A percentile compares a stretch with the other conserved stretches of the same genome.
Evolutionary conservation across 2,329 filamentous ascomycete species (phyloP).

Genomic region (Chaetomium olivaceum): DNA sequence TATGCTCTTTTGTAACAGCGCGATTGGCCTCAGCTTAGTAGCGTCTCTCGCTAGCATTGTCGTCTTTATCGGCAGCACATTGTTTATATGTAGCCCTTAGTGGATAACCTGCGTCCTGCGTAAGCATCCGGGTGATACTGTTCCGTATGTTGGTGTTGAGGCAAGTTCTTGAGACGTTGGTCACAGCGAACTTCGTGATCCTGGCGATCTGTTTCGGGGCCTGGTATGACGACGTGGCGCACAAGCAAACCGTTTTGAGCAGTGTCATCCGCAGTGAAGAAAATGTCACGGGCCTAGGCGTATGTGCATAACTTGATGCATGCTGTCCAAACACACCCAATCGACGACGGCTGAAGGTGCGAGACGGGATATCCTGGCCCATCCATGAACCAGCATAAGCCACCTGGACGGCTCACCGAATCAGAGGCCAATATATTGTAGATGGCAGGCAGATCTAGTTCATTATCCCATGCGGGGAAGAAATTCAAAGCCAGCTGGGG

Average conservation of each 20-base stretch:
- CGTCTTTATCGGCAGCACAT: slow-evolving; percentile 34
- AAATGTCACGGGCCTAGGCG: slow-evolving; percentile 76
- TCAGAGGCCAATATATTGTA: slow-evolving; percentile 87
- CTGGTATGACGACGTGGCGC: slow-evolving; percentile 83
- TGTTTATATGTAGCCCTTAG: slow-evolving; percentile 40
- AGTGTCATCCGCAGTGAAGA: slow-evolving; percentile 78
- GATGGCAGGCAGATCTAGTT: slow-evolving; percentile 71
- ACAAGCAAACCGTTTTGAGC: slow-evolving; percentile 76
- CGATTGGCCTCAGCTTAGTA: slow-evolving; percentile 76
- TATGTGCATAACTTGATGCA: slow-evolving; percentile 76
- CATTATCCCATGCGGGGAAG: slow-evolving; percentile 68
- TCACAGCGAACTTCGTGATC: slow-evolving; percentile 76
- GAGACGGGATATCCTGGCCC: slow-evolving; percentile 82
- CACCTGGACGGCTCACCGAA: slow-evolving; percentile 73
- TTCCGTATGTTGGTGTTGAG: slow-evolving; percentile 84
- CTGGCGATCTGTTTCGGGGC: slow-evolving; percentile 70
- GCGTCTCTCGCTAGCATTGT: slow-evolving; percentile 51
- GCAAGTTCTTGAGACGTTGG: slow-evolving; percentile 69
- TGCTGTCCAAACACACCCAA: slow-evolving; percentile 67
- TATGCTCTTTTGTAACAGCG: slow-evolving; percentile 63
- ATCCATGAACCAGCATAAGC: slow-evolving; percentile 64
- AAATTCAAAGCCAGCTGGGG: slow-evolving; percentile 79
- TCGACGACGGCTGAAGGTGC: slow-evolving; percentile 81
- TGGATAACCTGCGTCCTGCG: slow-evolving; percentile 80
- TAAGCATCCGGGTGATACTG: slow-evolving; percentile 81